Conservation (phyloP, 2,329 filamentous ascomycete genomes). For the Aureobasidium sp. region DNA sequence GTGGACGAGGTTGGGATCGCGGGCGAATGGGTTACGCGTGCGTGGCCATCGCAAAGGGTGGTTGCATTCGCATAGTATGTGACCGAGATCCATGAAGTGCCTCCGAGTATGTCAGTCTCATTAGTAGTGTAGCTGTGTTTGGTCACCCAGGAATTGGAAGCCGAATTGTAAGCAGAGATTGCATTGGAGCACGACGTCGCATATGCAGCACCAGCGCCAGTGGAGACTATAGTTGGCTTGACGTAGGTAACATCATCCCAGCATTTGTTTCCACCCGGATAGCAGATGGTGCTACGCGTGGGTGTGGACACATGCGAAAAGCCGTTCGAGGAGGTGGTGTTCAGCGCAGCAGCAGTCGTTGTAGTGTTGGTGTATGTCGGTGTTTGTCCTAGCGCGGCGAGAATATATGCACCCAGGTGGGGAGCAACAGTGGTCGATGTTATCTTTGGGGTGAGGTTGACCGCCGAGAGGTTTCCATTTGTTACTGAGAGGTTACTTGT, state of each 20-base stretch:
- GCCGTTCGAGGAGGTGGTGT: neutral
- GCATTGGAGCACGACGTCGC: conserved; percentile 5
- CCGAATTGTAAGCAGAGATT: conserved; percentile 1
- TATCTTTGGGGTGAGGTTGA: neutral
- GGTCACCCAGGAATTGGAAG: conserved; percentile 6
- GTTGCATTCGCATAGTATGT: conserved; percentile 23
- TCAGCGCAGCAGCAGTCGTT: neutral
- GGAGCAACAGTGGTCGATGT: neutral
- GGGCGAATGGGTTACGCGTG: conserved; percentile 21
- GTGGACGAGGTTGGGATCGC: conserved; percentile 17
- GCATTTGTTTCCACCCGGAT: neutral
- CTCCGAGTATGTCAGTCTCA: conserved; percentile 12
- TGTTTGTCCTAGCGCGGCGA: conserved; percentile 4
- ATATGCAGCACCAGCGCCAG: conserved; percentile 3
- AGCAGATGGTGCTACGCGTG: neutral
- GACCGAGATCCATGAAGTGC: conserved; percentile 14
- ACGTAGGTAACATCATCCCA: conserved; percentile 2
- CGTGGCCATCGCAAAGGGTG: conserved; percentile 24
- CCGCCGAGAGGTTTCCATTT: conserved; percentile 2
- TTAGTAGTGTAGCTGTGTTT: conserved; percentile 1
- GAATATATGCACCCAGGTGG: conserved; percentile 7
- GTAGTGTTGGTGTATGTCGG: neutral
- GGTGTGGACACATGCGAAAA: neutral
- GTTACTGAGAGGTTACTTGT: neutral
- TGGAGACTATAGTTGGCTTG: neutral